phyloP scores from a whole-genome alignment of 2,329 filamentous ascomycete genomes.

The Byssothecium circinans region DNA sequence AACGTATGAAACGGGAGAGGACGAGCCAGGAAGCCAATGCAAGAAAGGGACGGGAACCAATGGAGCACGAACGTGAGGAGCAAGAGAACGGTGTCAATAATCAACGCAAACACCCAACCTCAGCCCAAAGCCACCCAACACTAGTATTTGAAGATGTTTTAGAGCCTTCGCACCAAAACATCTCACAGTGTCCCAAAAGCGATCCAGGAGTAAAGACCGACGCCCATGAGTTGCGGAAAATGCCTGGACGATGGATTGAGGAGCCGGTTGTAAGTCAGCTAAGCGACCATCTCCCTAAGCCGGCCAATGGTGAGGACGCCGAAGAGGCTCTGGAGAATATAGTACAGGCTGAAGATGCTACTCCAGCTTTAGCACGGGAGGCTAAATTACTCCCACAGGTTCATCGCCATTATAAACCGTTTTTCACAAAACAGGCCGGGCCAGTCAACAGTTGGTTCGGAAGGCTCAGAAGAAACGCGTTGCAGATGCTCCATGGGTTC shows the following conservation, averaged over 20 bases:
- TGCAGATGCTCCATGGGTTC: constrained; percentile 4
- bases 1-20: too few relatives aligned
- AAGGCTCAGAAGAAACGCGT: neutral
- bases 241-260: neutral
- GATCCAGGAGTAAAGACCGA: neutral
- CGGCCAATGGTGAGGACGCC: neutral
- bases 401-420: too few relatives aligned
- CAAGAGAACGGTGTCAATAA: too few relatives aligned
- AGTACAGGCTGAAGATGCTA: neutral
- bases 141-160: too few relatives aligned
- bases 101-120: too few relatives aligned
- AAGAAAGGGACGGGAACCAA: too few relatives aligned
- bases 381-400: too few relatives aligned
- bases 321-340: neutral
- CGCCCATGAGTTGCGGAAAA: neutral
- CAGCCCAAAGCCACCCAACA: too few relatives aligned
- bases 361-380: neutral
- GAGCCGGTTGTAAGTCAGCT: neutral
- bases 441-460: constrained; percentile 6
- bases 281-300: neutral
- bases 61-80: too few relatives aligned
- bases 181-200: neutral
- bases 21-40: too few relatives aligned
- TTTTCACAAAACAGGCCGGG: neutral
- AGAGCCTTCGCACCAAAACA: too few relatives aligned